Evolutionary conservation across 2,329 filamentous ascomycete genomes (phyloP), one percentile per base, ranked within the genome.

Genomic region (Fusarium bulbicola): DNA sequence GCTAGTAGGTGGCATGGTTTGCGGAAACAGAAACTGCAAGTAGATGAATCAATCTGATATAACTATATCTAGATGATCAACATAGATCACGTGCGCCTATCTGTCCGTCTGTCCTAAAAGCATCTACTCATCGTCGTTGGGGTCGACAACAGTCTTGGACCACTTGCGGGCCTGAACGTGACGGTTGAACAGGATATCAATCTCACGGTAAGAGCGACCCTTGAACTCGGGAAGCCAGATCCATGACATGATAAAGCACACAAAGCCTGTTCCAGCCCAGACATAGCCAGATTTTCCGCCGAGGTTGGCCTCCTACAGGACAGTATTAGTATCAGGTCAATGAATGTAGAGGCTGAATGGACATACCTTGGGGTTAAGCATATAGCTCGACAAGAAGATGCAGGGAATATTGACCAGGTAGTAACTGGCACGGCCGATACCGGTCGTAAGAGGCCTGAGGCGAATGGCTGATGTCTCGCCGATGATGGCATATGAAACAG

Each of bases 401-500:
- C 88, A 90, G 74, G 90, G 90, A 78, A 92, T 92, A 65, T 92
- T 87, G 66, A 90, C 83, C 10, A 90, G 74, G 81, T 92, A 92
- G 85, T 92, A 92, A 18, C 84, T 81, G 65, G 81, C 90, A 78
- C 90, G 90, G 77, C 90, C 90, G 50, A 92, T 81, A 80, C 89
- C 90, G 21, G 90, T 92, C 5, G 88, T 92, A 24, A 92, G 82
- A 52, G 90, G 88, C 49, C 90, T 80, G 36, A 92, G 89, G 70
- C 90, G 89, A 57, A 92, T 86, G 57, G 90, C 83, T 1, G 90
- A 91, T 6, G 90, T 92, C 81, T 92, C 90, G 71, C 87, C 89
- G 53, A 92, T 92, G 72, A 92, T 90, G 81, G 89, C 88, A 85
- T 87, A 92, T 12, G 90, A 91, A 49, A 88, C 87, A 56, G 90